These are phyloP conservation scores for Hericium alpestre DNA, from an alignment of 768 basidiomycete genomes.

Conservation along the genomic window DNA sequence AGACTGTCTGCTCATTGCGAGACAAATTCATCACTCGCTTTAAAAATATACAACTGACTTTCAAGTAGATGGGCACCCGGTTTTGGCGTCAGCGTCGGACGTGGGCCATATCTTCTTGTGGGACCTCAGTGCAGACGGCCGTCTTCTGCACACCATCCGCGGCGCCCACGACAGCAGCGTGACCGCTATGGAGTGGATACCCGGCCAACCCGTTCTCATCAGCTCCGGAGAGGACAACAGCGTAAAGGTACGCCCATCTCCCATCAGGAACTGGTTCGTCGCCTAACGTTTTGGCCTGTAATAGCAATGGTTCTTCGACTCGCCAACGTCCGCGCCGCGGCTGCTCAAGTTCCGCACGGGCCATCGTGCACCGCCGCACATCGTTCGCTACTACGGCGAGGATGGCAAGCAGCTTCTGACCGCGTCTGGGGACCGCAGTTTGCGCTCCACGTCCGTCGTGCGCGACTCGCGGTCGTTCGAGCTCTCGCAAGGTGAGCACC, in stretches of 20 bases:
- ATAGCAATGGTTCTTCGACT: constrained; percentile 98
- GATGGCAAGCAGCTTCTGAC: constrained; percentile 93
- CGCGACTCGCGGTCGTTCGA: constrained; percentile 93
- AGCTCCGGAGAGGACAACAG: constrained; percentile 92
- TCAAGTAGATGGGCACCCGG: constrained; percentile 67
- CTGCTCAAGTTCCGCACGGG: constrained; percentile 88
- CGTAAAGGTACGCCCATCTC: constrained; percentile 56
- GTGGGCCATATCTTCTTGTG: constrained; percentile 85
- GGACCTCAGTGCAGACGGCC: constrained; percentile 79
- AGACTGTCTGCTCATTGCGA: background rate
- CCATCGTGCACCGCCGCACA: constrained; percentile 81
- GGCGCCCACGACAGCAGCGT: constrained; percentile 86
- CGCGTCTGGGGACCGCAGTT: constrained; percentile 77
- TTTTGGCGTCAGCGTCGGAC: constrained; percentile 81
- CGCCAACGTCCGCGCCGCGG: constrained; percentile 75
- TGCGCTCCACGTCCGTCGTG: constrained; percentile 87
- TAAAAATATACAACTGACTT: background rate
- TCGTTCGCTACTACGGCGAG: constrained; percentile 92
- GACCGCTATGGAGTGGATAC: constrained; percentile 80
- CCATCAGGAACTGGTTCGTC: background rate
- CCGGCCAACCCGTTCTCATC: constrained; percentile 84
- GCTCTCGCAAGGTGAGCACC: constrained; percentile 70
- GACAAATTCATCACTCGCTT: background rate
- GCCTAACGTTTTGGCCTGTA: background rate
- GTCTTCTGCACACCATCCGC: constrained; percentile 72